Conservation (phyloP, 768 basidiomycete species). For the Mycena capillaripes region DNA sequence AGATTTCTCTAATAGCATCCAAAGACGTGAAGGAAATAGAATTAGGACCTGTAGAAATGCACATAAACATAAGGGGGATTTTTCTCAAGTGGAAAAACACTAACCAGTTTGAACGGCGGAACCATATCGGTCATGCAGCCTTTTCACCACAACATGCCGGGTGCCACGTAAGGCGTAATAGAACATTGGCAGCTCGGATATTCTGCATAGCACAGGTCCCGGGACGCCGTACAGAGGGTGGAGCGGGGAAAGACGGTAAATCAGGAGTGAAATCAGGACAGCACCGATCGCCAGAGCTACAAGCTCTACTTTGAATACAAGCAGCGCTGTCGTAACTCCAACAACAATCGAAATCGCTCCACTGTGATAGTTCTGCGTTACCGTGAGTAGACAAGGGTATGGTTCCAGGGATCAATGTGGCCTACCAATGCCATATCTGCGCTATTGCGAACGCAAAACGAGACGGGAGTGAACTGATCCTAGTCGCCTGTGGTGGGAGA, state of each 20-base stretch:
- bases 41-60: not conserved
- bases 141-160: not conserved
- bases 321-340: too few relatives aligned
- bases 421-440: too few relatives aligned
- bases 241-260: constrained; percentile 10
- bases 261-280: not conserved
- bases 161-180: not conserved
- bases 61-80: not conserved
- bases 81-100: not conserved
- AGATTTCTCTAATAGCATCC: not conserved
- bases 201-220: not conserved
- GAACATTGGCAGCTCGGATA: constrained; percentile 5
- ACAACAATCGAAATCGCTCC: too few relatives aligned
- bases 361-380: too few relatives aligned
- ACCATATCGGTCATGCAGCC: constrained; percentile 8
- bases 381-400: too few relatives aligned
- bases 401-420: too few relatives aligned
- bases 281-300: not conserved
- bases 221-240: constrained; percentile 4
- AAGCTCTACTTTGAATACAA: too few relatives aligned
- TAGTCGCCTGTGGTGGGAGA: too few relatives aligned
- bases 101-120: constrained; percentile 5
- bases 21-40: not conserved
- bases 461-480: too few relatives aligned
- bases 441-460: too few relatives aligned